phyloP scores from a whole-genome alignment of 129 eudicot species.

The Deinandra increscens region DNA sequence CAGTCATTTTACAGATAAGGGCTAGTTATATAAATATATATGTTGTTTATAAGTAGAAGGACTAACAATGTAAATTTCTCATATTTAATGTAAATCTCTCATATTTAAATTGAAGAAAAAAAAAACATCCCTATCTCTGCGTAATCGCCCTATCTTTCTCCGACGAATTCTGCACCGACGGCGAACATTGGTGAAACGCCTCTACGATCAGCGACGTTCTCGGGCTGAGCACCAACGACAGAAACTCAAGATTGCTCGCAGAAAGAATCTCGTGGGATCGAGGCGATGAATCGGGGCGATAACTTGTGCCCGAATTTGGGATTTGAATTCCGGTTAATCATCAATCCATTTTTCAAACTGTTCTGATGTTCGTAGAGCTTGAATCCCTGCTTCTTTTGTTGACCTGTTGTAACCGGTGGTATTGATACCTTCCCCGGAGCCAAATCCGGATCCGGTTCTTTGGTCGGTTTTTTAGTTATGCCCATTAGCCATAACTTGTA shows the following conservation, averaged over 20 bases:
- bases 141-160: conserved; percentile 83
- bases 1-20: too few relatives aligned
- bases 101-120: too few relatives aligned
- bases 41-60: too few relatives aligned
- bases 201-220: conserved; percentile 68
- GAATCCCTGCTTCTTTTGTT: conserved; percentile 63
- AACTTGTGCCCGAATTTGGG: conserved; percentile 39
- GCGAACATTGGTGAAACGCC: conserved; percentile 44
- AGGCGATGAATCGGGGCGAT: too few relatives aligned
- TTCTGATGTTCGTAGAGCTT: conserved; percentile 81
- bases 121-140: too few relatives aligned
- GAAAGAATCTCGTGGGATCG: conserved; percentile 67
- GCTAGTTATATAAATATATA: too few relatives aligned
- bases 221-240: conserved; percentile 74
- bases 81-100: too few relatives aligned
- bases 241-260: conserved; percentile 86
- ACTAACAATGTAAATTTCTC: too few relatives aligned
- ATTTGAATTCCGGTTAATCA: conserved; percentile 54
- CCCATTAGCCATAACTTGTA: too few relatives aligned
- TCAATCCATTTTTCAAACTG: conserved; percentile 60
- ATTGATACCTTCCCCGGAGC: conserved; percentile 36
- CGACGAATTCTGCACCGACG: conserved; percentile 47
- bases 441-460: conserved; percentile 23
- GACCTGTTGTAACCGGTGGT: conserved; percentile 64
- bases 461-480: conserved; percentile 28